phyloP scores from a whole-genome alignment of 495 filamentous ascomycete genomes.

The Podospora pseudoanserina region DNA sequence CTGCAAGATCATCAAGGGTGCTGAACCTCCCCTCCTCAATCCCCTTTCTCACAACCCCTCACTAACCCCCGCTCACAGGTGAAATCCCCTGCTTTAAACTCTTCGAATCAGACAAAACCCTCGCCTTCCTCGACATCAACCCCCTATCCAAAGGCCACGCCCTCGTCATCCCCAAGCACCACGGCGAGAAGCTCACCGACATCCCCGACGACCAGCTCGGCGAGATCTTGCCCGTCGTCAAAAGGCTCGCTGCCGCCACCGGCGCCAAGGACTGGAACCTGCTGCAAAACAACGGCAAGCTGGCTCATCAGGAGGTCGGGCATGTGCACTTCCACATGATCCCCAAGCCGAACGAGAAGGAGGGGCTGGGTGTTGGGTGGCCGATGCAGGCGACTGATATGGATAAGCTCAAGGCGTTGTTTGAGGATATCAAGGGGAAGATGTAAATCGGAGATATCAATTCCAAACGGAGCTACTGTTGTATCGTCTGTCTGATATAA shows the following conservation, averaged over 20 bases:
- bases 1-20: conserved; percentile 96
- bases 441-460: conserved; percentile 53
- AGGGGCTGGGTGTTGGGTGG: conserved; percentile 82
- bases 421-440: conserved; percentile 81
- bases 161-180: conserved; percentile 93
- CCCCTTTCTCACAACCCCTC: conserved; percentile 11
- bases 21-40: conserved; percentile 18
- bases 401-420: conserved; percentile 74
- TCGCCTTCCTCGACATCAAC: conserved; percentile 95
- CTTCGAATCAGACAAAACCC: conserved; percentile 85
- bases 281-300: conserved; percentile 90
- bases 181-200: conserved; percentile 88
- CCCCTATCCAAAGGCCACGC: conserved; percentile 82
- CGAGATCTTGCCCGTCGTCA: conserved; percentile 86
- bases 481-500: too few species aligned
- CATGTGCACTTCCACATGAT: conserved; percentile 99
- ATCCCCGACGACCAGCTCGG: conserved; percentile 84
- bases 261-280: conserved; percentile 85
- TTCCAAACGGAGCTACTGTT: too few species aligned
- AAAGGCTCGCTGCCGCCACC: conserved; percentile 75
- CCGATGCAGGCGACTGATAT: conserved; percentile 73
- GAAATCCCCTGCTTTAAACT: conserved; percentile 96
- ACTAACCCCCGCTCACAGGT: conserved; percentile 47
- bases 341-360: conserved; percentile 82
- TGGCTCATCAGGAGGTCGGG: conserved; percentile 92